A percentile compares a stretch with the other conserved stretches of the same genome.
phyloP scores from a whole-genome alignment of 768 basidiomycete genomes.

The Mrakia blollopis region DNA sequence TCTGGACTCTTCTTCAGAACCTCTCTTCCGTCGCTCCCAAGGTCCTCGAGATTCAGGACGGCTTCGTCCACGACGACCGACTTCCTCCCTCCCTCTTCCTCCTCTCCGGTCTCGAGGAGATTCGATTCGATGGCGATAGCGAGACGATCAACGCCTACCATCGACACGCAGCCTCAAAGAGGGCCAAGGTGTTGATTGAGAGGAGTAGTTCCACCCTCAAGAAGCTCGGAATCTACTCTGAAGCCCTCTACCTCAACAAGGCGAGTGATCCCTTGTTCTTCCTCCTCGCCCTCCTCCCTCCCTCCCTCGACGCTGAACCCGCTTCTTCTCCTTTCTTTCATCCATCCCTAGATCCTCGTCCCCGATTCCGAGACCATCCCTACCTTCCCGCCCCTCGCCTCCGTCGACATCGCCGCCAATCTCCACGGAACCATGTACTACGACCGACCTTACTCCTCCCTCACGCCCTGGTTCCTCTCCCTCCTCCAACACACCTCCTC shows the following conservation, averaged over 20 bases:
- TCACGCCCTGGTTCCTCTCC: too few species aligned
- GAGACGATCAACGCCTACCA: not conserved
- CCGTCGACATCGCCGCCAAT: not conserved
- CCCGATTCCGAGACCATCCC: not conserved
- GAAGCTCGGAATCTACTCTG: not conserved
- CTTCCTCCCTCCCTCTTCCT: not conserved
- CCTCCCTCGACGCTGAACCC: not conserved
- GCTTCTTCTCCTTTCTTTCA: not conserved
- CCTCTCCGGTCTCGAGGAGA: not conserved
- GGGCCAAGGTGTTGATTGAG: not conserved
- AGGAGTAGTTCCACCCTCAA: not conserved
- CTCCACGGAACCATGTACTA: not conserved
- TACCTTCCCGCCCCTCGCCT: not conserved
- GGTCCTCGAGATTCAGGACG: not conserved
- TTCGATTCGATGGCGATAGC: not conserved
- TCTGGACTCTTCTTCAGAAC: not conserved
- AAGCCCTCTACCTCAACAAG: not conserved
- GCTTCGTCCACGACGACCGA: not conserved
- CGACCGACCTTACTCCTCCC: not conserved
- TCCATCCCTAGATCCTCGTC: not conserved
- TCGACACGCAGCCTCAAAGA: not conserved
- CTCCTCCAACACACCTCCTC: too few species aligned
- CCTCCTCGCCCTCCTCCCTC: not conserved
- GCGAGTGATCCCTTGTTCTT: not conserved
- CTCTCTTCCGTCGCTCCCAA: not conserved